Evolutionary conservation across 768 basidiomycete genomes (phyloP), one percentile per base, ranked within the genome.

Genomic region (Lactarius vividus): DNA sequence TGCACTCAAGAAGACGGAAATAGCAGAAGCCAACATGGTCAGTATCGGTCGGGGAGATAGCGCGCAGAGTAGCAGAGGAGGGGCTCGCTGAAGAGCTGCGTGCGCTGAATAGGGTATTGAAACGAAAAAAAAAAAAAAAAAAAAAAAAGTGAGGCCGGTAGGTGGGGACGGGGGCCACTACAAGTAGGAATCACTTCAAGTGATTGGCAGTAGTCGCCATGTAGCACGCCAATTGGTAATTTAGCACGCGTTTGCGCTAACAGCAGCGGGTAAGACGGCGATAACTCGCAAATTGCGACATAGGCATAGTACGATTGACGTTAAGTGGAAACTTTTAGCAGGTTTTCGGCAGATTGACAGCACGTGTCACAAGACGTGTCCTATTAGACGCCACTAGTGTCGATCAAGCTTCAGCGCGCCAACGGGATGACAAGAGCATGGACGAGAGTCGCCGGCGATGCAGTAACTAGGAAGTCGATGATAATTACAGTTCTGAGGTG

Each of bases 1-100:
- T 5, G 74, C 69, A 46, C 73, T 69, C 53, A 79, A 70, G 42
- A 79, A 62, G 49, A 77, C 57, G 64, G 68, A 69, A 65, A 76
- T 63, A 33, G 72, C 64, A 52, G 72, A 61, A 44, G 72, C 71
- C 62, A 71, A 28, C 40, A 60, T 44, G 42, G 31, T 44, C 18
- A 55, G 37, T 39, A 15, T 39, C 37, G 5, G 29, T 31, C 16
- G 10, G 31, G 54, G 54, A 33, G 54, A 55, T n/a, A 31, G 18
- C 28, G 54, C 1, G 8, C 29, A 55, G n/a, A 20, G n/a, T n/a
- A n/a, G 29, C 3, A 28, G 26, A 54, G n/a, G 16, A 18, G 29
- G 15, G n/a, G 53, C 23, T 44, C 40, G 18, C 16, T 33, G 42
- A 39, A 46, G 59, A 29, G 16, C 37, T 44, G 40, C n/a, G 2